Evolutionary conservation across 2,329 filamentous ascomycete genomes (phyloP).

Genomic region (Penicillium psychrosexuale): DNA sequence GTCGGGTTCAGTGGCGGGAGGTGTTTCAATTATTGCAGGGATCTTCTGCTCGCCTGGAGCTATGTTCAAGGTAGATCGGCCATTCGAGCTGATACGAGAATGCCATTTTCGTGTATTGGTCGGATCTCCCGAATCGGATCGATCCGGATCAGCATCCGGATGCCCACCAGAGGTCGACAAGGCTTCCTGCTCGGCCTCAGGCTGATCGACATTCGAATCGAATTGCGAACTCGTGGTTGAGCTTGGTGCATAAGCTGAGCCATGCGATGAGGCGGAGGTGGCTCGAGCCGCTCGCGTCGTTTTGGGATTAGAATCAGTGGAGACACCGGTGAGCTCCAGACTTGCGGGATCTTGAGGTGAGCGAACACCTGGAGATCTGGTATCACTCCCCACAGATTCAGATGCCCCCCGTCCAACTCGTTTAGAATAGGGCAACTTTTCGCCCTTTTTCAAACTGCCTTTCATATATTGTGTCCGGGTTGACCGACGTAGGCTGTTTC

Average conservation of each 20-base stretch:
- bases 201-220: conserved; percentile 30
- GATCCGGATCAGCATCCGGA: conserved; percentile 18
- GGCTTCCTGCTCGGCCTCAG: conserved; percentile 21
- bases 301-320: conserved; percentile 37
- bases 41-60: conserved; percentile 49
- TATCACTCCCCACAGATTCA: conserved; percentile 55
- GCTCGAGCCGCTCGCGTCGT: conserved; percentile 42
- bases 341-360: conserved; percentile 36
- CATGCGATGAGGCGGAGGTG: conserved; percentile 38
- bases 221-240: conserved; percentile 25
- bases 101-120: conserved; percentile 51
- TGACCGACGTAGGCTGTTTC: conserved; percentile 78
- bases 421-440: conserved; percentile 71
- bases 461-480: conserved; percentile 89
- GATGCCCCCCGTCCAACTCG: conserved; percentile 59
- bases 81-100: conserved; percentile 56
- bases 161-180: conserved; percentile 16
- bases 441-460: conserved; percentile 77
- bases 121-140: conserved; percentile 32
- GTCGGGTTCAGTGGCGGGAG: conserved; percentile 47
- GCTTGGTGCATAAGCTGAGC: conserved; percentile 20
- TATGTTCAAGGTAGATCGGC: conserved; percentile 53
- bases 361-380: conserved; percentile 39
- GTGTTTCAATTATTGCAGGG: conserved; percentile 63
- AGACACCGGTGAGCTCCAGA: conserved; percentile 34